These are phyloP conservation scores for Gossypium turneri DNA, from an alignment of 345 rosid genomes.

Conservation along the genomic window DNA sequence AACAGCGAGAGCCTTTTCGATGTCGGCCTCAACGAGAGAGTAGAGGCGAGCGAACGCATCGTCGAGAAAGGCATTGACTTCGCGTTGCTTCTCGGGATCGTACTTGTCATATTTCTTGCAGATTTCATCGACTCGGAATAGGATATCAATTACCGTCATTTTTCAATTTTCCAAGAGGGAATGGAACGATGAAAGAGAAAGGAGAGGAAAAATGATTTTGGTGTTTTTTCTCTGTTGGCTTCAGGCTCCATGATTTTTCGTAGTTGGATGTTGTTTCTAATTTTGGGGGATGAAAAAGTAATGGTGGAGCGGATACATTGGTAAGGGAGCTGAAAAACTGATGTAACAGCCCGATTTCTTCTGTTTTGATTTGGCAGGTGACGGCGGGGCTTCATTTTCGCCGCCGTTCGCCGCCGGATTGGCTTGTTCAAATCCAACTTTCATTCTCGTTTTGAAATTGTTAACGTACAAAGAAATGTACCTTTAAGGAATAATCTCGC, in stretches of 20 bases:
- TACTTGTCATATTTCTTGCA: conserved; percentile 82
- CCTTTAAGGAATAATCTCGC: neutral
- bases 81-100: conserved; percentile 64
- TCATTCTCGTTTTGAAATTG: neutral
- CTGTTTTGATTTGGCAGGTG: neutral
- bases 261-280: neutral
- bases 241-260: neutral
- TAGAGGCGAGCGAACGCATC: conserved; percentile 68
- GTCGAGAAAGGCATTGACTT: conserved; percentile 49
- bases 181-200: neutral
- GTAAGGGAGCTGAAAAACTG: neutral
- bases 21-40: conserved; percentile 47
- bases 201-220: neutral
- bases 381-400: neutral
- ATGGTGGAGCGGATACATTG: neutral
- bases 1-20: conserved; percentile 47
- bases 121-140: conserved; percentile 65
- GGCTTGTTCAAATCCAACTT: neutral
- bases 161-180: neutral
- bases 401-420: neutral
- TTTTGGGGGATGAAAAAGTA: neutral
- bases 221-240: neutral
- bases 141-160: neutral
- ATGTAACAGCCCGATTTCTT: neutral
- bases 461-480: neutral